Conservation (phyloP, 2,329 filamentous ascomycete species). For the Juglanconis sp. region DNA sequence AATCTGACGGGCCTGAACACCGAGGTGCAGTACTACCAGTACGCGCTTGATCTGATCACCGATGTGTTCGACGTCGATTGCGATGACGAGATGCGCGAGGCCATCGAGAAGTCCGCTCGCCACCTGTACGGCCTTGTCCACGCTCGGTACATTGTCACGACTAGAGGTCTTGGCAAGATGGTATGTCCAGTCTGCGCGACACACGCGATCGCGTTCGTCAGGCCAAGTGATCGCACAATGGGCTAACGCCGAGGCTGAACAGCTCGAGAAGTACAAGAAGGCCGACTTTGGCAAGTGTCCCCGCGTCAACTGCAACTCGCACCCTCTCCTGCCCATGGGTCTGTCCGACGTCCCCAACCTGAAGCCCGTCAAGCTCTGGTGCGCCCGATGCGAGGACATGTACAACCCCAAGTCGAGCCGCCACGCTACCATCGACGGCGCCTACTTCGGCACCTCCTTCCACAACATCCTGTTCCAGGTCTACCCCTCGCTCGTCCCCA, state of each 20-base stretch:
- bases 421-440: slow-evolving; percentile 91
- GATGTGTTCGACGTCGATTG: slow-evolving; percentile 98
- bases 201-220: not conserved
- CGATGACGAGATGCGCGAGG: slow-evolving; percentile 96
- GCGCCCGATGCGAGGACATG: slow-evolving; percentile 92
- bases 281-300: slow-evolving; percentile 97
- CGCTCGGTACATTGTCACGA: slow-evolving; percentile 94
- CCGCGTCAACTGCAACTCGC: slow-evolving; percentile 88
- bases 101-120: slow-evolving; percentile 93
- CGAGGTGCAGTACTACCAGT: slow-evolving; percentile 98
- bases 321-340: slow-evolving; percentile 92
- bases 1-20: slow-evolving; percentile 96
- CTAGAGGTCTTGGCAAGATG: slow-evolving; percentile 92
- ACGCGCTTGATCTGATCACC: slow-evolving; percentile 94
- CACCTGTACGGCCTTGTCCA: slow-evolving; percentile 96
- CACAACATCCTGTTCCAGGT: slow-evolving; percentile 99
- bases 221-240: not conserved
- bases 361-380: slow-evolving; percentile 95
- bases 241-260: slow-evolving; percentile 2
- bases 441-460: slow-evolving; percentile 97
- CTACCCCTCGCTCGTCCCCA: slow-evolving; percentile 83
- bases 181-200: slow-evolving; percentile 47
- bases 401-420: slow-evolving; percentile 98
- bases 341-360: slow-evolving; percentile 83
- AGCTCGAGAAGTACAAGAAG: slow-evolving; percentile 99